Evolutionary conservation across 2,329 filamentous ascomycete genomes (phyloP), one percentile per base, ranked within the genome.

Genomic region (Leptographium lundbergii): DNA sequence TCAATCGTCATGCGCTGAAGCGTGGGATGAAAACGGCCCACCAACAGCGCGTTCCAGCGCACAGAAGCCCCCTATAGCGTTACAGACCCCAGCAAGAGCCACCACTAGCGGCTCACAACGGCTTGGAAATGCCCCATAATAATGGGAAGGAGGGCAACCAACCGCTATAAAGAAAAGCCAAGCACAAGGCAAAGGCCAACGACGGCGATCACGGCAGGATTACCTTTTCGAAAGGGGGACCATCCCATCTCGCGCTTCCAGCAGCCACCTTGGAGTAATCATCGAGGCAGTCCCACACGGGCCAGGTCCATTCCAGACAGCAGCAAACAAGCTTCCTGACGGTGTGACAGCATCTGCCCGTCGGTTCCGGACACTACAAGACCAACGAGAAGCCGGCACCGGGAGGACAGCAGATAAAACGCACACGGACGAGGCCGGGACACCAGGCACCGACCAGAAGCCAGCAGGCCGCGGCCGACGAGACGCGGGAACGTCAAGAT

Each of bases 1-100:
- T 32, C 27, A 29, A 52, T 17, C 25, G 6, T n/a, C 25, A 52
- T 52, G 25, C 54, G 54, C 60, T 59, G 60, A 59, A 57, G 59
- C 57, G 55, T 57, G 39, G 54, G 57, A 61, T 51, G 58, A 32
- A 39, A 57, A 54, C 52, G 51, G 58, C 47, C 25, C 34, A 59
- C 57, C 60, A 55, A 57, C 57, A 29, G 54, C 29, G 29, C 17
- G n/a, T 34, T 32, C 27, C 11, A n/a, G 27, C 7, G 27, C 7
- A 29, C 22, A n/a, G 25, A 25, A 25, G 13, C 17, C 27, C 25
- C 25, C 17, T 32, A 32, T n/a, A n/a, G 42, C 42, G 42, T 45
- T 45, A 45, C 42, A 45, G 42, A n/a, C 17, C 17, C 17, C 42
- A 45, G n/a, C 19, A 6, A 45, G 9, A 45, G 42, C 4, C 42